These are phyloP conservation scores for Tarenaya hassleriana DNA, from an alignment of 345 rosid species.

Conservation along the genomic window DNA sequence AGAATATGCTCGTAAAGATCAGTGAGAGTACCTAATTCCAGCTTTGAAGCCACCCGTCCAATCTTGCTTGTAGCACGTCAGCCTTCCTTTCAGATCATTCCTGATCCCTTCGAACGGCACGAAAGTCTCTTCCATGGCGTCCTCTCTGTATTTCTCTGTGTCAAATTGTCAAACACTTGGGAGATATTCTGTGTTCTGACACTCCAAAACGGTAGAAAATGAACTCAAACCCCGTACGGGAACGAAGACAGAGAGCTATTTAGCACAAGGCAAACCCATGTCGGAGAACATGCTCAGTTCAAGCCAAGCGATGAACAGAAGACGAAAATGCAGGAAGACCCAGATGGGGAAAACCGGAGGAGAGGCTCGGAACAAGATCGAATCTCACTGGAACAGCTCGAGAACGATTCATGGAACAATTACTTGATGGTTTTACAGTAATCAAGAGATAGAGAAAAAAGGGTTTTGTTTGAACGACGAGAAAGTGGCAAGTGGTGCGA, in stretches of 20 bases:
- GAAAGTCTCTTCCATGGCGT: slow-evolving; percentile 87
- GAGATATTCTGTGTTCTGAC: slow-evolving; percentile 11
- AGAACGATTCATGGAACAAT: slow-evolving; percentile 13
- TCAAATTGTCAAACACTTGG: slow-evolving; percentile 27
- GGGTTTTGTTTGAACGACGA: slow-evolving; percentile 4
- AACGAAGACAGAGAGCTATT: slow-evolving; percentile 13
- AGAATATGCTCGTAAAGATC: neutral
- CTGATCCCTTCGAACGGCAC: slow-evolving; percentile 83
- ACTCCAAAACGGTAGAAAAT: neutral
- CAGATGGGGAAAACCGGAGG: neutral
- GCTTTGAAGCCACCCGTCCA: slow-evolving; percentile 85
- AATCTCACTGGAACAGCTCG: slow-evolving; percentile 19
- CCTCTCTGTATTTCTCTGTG: slow-evolving; percentile 17
- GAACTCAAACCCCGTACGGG: slow-evolving; percentile 24
- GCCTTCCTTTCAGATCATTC: slow-evolving; percentile 76
- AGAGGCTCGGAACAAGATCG: slow-evolving; percentile 7
- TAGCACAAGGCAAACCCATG: slow-evolving; percentile 23
- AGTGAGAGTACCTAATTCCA: slow-evolving; percentile 63
- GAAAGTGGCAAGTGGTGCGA: slow-evolving; percentile 21
- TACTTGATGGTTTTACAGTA: slow-evolving; percentile 23
- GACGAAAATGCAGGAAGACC: slow-evolving; percentile 20
- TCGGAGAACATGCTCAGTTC: slow-evolving; percentile 16
- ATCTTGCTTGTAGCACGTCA: slow-evolving; percentile 86
- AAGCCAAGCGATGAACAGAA: slow-evolving; percentile 16
- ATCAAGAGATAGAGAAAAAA: slow-evolving; percentile 7